These are phyloP conservation scores for Thuja plicata DNA, from an alignment of 83 land plant species.

Conservation along the genomic window DNA sequence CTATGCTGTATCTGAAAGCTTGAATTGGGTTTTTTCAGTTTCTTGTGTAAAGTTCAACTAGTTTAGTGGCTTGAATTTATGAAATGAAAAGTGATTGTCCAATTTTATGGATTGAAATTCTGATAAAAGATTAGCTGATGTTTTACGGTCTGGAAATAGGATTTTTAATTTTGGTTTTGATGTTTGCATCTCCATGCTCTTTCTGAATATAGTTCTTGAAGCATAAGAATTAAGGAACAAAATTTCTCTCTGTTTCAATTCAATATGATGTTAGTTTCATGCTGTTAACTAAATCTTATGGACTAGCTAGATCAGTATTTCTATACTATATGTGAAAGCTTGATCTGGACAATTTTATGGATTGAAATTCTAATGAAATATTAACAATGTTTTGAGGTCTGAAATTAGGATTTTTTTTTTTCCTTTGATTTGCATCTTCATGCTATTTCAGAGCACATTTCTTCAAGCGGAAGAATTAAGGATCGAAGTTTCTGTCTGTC, in stretches of 20 bases:
- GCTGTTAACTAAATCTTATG: neutral
- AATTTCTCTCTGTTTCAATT: neutral
- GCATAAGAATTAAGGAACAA: neutral
- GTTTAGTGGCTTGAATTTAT: neutral
- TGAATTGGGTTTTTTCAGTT: neutral
- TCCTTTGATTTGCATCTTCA: neutral
- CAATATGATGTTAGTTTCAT: neutral
- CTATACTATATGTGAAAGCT: neutral
- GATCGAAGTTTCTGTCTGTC: neutral
- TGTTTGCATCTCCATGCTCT: neutral
- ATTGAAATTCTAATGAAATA: neutral
- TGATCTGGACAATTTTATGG: neutral
- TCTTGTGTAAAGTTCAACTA: neutral
- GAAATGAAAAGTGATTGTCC: neutral
- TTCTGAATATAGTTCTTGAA: neutral
- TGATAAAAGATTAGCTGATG: neutral
- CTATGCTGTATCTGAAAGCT: neutral
- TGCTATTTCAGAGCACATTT: neutral
- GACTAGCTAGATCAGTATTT: neutral
- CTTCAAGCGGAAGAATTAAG: neutral
- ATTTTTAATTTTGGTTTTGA: neutral
- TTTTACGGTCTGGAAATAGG: neutral
- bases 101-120: neutral
- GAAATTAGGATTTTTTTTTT: neutral
- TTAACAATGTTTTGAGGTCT: neutral